phyloP scores from a whole-genome alignment of 2,329 filamentous ascomycete species.

The Albifimbria verrucaria region DNA sequence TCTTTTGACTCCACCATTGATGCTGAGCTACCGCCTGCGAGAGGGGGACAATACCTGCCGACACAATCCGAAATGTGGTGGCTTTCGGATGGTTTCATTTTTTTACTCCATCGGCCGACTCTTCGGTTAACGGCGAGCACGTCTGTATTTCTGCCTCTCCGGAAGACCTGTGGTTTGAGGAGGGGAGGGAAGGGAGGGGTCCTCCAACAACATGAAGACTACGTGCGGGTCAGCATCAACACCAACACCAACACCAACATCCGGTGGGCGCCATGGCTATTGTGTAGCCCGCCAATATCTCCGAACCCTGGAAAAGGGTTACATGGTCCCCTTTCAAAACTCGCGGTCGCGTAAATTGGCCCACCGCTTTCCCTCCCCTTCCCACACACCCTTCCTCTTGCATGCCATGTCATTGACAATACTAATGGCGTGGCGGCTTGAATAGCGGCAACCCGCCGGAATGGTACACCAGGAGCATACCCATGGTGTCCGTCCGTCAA shows the following conservation, averaged over 20 bases:
- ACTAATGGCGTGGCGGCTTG: background rate
- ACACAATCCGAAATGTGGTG: background rate
- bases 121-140: no score
- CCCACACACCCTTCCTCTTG: background rate
- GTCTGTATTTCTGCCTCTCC: background rate
- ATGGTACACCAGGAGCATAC: background rate
- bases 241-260: no score
- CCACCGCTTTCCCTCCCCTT: no score
- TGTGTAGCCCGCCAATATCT: no score
- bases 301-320: no score
- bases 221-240: no score
- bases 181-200: no score
- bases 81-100: background rate
- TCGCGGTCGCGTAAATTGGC: no score
- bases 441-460: background rate
- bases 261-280: no score
- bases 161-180: no score
- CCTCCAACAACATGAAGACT: no score
- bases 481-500: background rate
- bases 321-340: no score
- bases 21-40: background rate
- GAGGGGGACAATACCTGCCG: background rate
- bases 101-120: background rate
- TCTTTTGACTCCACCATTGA: slow-evolving; percentile 4
- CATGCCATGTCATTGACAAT: background rate